phyloP scores from a whole-genome alignment of 257 asterid species.

The Penstemon barbatus region DNA sequence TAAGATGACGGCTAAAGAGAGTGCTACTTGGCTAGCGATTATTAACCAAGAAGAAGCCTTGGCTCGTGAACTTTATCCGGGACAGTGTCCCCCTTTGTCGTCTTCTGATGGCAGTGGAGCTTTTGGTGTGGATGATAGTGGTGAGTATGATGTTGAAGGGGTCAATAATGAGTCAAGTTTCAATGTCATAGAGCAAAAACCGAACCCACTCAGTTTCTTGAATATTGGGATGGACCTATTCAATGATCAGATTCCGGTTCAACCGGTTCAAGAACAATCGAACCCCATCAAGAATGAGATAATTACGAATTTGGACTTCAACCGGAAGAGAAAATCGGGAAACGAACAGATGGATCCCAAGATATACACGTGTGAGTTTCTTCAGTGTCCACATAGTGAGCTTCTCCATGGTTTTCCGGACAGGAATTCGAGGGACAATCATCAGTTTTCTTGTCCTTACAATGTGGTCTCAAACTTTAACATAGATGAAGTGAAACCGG shows the following conservation, averaged over 20 bases:
- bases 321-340: slow-evolving; percentile 45
- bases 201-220: slow-evolving; percentile 39
- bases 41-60: slow-evolving; percentile 59
- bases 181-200: slow-evolving; percentile 54
- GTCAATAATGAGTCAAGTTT: slow-evolving; percentile 36
- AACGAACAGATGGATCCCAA: slow-evolving; percentile 49
- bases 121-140: slow-evolving; percentile 36
- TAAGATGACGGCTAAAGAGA: slow-evolving; percentile 70
- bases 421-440: slow-evolving; percentile 67
- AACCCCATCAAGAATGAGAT: slow-evolving; percentile 37
- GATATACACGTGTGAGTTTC: slow-evolving; percentile 68
- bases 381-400: slow-evolving; percentile 70
- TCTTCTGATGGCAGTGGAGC: slow-evolving; percentile 40
- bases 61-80: slow-evolving; percentile 61
- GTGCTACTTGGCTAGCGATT: slow-evolving; percentile 65
- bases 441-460: slow-evolving; percentile 70
- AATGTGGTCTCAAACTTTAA: slow-evolving; percentile 44
- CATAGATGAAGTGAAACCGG: slow-evolving; percentile 58
- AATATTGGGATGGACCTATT: slow-evolving; percentile 38
- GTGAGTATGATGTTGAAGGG: slow-evolving; percentile 62
- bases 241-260: slow-evolving; percentile 29
- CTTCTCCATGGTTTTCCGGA: slow-evolving; percentile 67
- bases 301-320: slow-evolving; percentile 40
- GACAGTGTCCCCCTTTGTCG: slow-evolving; percentile 37
- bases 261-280: slow-evolving; percentile 32